A percentile compares a stretch with the other conserved stretches of the same genome.
Evolutionary conservation across 139 green algal species (phyloP).

Genomic region (Zygnema circumcarinatum): DNA sequence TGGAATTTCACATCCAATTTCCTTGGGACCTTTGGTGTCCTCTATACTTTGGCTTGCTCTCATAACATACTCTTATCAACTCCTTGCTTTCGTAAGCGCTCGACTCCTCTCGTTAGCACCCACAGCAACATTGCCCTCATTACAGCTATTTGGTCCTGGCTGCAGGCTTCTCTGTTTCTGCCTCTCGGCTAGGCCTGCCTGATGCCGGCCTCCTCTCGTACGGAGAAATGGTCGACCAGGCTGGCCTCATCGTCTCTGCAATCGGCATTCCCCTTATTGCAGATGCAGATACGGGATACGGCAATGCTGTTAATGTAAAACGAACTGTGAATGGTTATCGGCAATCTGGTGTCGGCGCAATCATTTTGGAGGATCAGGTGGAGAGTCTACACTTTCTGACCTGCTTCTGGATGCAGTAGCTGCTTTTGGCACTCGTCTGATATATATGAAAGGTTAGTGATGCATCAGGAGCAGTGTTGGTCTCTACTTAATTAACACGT

Average conservation of each 20-base stretch:
- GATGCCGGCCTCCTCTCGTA: conserved; percentile 58
- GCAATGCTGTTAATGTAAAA: conserved; percentile 95
- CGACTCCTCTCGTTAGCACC: no score
- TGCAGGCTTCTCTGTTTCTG: conserved; percentile 56
- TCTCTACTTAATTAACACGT: no score
- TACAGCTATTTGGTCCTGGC: not conserved
- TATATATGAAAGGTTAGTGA: not conserved
- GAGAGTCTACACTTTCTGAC: no score
- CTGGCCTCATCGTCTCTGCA: conserved; percentile 18
- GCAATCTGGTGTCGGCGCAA: conserved; percentile 80
- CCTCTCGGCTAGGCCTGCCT: conserved; percentile 35
- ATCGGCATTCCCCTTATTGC: conserved; percentile 83
- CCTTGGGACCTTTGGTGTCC: no score
- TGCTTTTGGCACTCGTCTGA: not conserved
- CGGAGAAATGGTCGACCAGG: conserved; percentile 56
- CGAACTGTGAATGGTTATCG: conserved; percentile 87
- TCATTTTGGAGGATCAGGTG: conserved; percentile 91
- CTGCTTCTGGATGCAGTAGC: not conserved
- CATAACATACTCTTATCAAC: no score
- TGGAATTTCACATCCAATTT: no score
- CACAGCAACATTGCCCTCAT: not conserved
- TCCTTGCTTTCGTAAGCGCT: no score
- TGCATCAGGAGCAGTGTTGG: no score
- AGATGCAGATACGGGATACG: conserved; percentile 96
- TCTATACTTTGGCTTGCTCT: no score